phyloP scores from a whole-genome alignment of 208 protist genomes.

The Jaenimonas drosophilae region DNA sequence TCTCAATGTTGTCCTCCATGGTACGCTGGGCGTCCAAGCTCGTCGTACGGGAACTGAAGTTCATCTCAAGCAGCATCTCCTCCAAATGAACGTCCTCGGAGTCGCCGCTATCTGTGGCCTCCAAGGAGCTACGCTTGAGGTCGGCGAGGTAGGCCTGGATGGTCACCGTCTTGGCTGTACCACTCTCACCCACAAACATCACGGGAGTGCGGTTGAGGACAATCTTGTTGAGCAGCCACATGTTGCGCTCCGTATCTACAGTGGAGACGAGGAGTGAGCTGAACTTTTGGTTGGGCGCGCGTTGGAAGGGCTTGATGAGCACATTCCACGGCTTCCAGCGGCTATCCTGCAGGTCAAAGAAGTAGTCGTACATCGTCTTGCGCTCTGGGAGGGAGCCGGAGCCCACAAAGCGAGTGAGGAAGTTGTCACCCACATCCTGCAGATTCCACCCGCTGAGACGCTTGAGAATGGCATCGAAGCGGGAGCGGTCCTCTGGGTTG shows the following conservation, averaged over 20 bases:
- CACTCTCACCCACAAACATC: conserved; percentile 95
- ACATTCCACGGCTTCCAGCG: conserved; percentile 95
- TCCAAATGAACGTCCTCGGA: conserved; percentile 76
- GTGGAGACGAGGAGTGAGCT: conserved; percentile 97
- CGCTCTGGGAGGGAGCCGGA: conserved; percentile 84
- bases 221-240: conserved; percentile 93
- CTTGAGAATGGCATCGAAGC: conserved; percentile 96
- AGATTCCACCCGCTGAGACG: conserved; percentile 87
- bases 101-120: conserved; percentile 7
- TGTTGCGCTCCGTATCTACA: conserved; percentile 97
- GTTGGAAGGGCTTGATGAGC: conserved; percentile 89
- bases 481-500: conserved; percentile 54
- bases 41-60: conserved; percentile 96
- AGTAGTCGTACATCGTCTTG: conserved; percentile 96
- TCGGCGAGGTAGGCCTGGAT: conserved; percentile 92
- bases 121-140: conserved; percentile 68
- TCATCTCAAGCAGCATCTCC: conserved; percentile 92
- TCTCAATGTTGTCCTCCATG: conserved; percentile 97
- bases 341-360: conserved; percentile 90
- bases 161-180: conserved; percentile 98
- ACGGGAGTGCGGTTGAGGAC: conserved; percentile 87
- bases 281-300: conserved; percentile 85
- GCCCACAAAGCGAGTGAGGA: conserved; percentile 84
- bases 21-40: conserved; percentile 93
- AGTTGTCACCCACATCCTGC: conserved; percentile 87